Percentiles rank a stretch among this genome's conserved stretches.
phyloP scores from a whole-genome alignment of 2,329 filamentous ascomycete species.

The Aspergillus melleus region DNA sequence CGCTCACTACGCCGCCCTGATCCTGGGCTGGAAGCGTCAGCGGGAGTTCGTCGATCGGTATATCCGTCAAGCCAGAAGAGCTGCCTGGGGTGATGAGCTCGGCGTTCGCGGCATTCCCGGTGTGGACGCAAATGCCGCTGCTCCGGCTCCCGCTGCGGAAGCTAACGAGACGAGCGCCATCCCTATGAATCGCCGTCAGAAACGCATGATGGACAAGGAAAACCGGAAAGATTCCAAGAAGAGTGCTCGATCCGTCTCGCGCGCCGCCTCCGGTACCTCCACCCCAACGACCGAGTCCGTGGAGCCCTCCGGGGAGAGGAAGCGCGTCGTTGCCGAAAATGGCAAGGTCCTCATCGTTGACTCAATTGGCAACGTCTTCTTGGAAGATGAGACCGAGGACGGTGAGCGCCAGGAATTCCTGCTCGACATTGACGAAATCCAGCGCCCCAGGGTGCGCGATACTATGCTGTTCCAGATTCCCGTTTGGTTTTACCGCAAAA shows the following conservation, averaged over 20 bases:
- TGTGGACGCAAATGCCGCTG: constrained; percentile 46
- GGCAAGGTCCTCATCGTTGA: constrained; percentile 94
- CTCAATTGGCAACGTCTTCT: constrained; percentile 84
- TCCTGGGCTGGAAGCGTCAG: constrained; percentile 86
- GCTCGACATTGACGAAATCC: constrained; percentile 84
- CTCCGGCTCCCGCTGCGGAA: constrained; percentile 44
- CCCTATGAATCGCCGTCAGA: constrained; percentile 80
- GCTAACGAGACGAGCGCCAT: constrained; percentile 49
- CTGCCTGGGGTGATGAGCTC: constrained; percentile 84
- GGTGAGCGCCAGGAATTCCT: constrained; percentile 80
- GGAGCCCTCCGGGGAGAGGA: constrained; percentile 73
- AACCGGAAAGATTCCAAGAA: constrained; percentile 65
- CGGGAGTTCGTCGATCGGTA: constrained; percentile 89
- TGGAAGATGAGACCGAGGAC: constrained; percentile 90
- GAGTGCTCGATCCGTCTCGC: constrained; percentile 31
- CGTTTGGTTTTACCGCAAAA: constrained; percentile 64
- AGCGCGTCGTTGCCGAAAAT: constrained; percentile 88
- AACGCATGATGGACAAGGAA: constrained; percentile 84
- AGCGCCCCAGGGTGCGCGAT: constrained; percentile 72
- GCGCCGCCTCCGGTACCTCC: constrained; percentile 46
- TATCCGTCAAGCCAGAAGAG: constrained; percentile 81
- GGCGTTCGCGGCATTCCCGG: constrained; percentile 67
- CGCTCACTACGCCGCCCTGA: constrained; percentile 81
- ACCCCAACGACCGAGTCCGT: constrained; percentile 55
- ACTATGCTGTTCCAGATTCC: constrained; percentile 82